Conservation (phyloP, 768 basidiomycete species). For the Cubamyces lactineus region DNA sequence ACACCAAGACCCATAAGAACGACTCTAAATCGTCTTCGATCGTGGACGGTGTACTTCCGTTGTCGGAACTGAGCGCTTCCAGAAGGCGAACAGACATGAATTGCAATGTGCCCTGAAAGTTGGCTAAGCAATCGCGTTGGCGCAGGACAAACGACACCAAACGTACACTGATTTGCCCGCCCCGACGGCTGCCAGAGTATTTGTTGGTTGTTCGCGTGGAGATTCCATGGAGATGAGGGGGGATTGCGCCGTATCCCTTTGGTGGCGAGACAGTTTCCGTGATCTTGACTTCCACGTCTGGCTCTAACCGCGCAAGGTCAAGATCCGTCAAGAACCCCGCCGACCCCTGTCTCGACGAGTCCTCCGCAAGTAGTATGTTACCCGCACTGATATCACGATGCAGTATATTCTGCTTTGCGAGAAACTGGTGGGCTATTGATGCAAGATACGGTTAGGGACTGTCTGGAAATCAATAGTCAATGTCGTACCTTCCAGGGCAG, state of each 20-base stretch:
- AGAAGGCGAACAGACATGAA: constrained; percentile 28
- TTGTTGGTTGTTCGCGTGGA: neutral
- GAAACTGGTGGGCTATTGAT: constrained; percentile 27
- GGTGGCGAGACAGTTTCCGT: neutral
- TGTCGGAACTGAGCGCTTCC: neutral
- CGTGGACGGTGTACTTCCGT: neutral
- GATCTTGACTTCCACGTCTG: neutral
- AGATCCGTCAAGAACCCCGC: constrained; percentile 38
- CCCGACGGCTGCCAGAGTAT: neutral
- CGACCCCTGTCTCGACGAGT: constrained; percentile 8
- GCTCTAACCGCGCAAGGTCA: constrained; percentile 31
- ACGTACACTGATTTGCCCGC: constrained; percentile 3
- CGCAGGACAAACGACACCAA: too few species aligned
- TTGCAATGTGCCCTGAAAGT: constrained; percentile 32
- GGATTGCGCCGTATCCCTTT: constrained; percentile 1
- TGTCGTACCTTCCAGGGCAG: too few species aligned
- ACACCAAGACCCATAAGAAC: constrained; percentile 18
- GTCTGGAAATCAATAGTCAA: too few species aligned
- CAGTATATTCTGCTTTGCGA: constrained; percentile 32
- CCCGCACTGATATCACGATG: constrained; percentile 41
- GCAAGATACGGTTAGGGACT: too few species aligned
- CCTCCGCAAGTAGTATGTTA: constrained; percentile 36
- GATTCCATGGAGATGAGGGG: neutral
- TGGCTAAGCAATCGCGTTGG: too few species aligned
- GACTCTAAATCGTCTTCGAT: constrained; percentile 25